Conservation (phyloP, 192 early-diverging fungal genomes). For the Coemansia sp. region DNA sequence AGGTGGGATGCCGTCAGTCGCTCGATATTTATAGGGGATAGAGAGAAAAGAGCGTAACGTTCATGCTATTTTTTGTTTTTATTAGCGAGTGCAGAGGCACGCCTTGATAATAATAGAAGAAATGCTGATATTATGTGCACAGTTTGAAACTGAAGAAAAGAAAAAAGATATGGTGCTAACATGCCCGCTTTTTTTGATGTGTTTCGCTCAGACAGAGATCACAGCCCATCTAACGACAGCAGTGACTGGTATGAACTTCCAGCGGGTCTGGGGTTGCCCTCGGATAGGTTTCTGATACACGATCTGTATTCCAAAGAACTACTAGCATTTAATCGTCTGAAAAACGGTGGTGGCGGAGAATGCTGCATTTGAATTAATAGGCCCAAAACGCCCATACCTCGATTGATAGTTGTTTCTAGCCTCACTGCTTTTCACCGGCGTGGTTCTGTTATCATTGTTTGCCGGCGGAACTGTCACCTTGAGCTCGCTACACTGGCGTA, state of each 20-base stretch:
- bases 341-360: not conserved
- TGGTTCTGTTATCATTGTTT: conserved; percentile 6
- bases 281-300: not conserved
- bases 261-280: not conserved
- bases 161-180: too few species aligned
- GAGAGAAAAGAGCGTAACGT: too few species aligned
- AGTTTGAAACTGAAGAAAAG: not conserved
- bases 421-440: conserved; percentile 19
- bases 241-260: not conserved
- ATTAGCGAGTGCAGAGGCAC: too few species aligned
- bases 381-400: not conserved
- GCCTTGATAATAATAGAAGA: too few species aligned
- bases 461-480: conserved; percentile 26
- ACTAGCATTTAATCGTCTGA: not conserved
- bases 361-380: not conserved
- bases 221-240: not conserved
- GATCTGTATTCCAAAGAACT: not conserved
- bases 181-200: too few species aligned
- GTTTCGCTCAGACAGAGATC: not conserved
- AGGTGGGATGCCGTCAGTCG: too few species aligned
- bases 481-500: conserved; percentile 47
- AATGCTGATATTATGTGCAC: not conserved
- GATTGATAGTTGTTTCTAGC: not conserved
- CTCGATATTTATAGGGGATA: too few species aligned
- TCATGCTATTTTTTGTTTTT: too few species aligned